phyloP scores from a whole-genome alignment of 768 basidiomycete species.

The Panellus pusillus region DNA sequence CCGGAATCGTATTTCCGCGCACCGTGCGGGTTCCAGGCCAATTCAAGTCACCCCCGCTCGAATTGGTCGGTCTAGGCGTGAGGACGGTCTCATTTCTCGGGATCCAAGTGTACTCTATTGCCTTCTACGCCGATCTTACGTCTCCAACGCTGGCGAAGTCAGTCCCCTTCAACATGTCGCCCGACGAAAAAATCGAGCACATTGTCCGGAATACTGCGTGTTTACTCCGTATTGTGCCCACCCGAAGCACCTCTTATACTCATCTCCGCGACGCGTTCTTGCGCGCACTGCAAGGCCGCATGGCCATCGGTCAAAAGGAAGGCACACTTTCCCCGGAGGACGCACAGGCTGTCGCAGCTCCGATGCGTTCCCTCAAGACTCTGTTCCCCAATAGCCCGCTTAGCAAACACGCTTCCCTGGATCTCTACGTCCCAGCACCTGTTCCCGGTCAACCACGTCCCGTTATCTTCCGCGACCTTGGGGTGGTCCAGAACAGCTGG shows the following conservation, averaged over 20 bases:
- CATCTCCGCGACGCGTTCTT: slow-evolving; percentile 86
- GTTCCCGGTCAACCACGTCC: slow-evolving; percentile 49
- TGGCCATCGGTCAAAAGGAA: slow-evolving; percentile 50
- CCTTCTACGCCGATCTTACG: slow-evolving; percentile 84
- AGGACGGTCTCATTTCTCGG: slow-evolving; percentile 86
- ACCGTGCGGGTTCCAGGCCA: slow-evolving; percentile 64
- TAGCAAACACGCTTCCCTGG: slow-evolving; percentile 65
- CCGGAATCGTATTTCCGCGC: slow-evolving; percentile 72
- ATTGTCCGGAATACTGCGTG: slow-evolving; percentile 70
- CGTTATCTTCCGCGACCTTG: slow-evolving; percentile 71
- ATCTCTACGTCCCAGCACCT: slow-evolving; percentile 67
- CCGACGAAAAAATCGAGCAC: slow-evolving; percentile 70
- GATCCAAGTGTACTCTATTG: slow-evolving; percentile 87
- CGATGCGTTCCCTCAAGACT: slow-evolving; percentile 71
- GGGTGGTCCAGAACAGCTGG: slow-evolving; percentile 71
- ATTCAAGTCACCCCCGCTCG: slow-evolving; percentile 57
- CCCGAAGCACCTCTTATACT: slow-evolving; percentile 38
- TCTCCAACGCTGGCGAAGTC: slow-evolving; percentile 51
- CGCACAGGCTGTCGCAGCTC: slow-evolving; percentile 55
- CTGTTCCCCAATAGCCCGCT: slow-evolving; percentile 73
- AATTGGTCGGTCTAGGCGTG: slow-evolving; percentile 82
- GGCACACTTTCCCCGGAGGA: slow-evolving; percentile 59
- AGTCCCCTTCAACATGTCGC: slow-evolving; percentile 49
- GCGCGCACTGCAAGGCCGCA: slow-evolving; percentile 65
- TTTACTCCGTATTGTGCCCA: slow-evolving; percentile 57